A percentile compares a stretch with the other conserved stretches of the same genome.
Evolutionary conservation across 139 green algal species (phyloP).

Genomic region (Chlorella ohadii): DNA sequence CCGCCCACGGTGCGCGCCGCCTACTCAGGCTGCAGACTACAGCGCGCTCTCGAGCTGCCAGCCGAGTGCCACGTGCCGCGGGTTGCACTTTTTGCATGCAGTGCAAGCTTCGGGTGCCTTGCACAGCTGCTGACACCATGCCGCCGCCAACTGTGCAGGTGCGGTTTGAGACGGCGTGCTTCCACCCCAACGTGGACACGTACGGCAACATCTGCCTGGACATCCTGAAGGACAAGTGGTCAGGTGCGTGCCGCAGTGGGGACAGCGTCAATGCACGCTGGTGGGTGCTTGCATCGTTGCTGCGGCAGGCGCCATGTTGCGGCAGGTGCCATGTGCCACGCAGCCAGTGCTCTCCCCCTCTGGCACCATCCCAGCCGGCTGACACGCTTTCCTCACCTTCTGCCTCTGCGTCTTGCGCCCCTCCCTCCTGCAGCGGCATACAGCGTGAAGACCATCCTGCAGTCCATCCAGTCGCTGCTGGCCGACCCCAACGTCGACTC

Average conservation of each 20-base stretch:
- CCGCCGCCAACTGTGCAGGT: too few relatives aligned
- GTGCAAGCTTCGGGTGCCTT: too few relatives aligned
- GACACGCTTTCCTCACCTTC: neutral
- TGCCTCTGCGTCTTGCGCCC: neutral
- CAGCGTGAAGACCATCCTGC: constrained; percentile 78
- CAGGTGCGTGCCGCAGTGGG: constrained; percentile 13
- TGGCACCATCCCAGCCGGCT: too few relatives aligned
- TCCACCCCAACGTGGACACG: constrained; percentile 87
- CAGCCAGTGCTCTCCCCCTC: neutral
- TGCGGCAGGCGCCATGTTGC: too few relatives aligned
- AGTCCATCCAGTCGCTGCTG: constrained; percentile 82
- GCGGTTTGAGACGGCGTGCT: constrained; percentile 82
- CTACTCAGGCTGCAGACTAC: too few relatives aligned
- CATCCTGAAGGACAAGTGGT: constrained; percentile 87
- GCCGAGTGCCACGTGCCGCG: too few relatives aligned
- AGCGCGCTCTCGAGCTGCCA: too few relatives aligned
- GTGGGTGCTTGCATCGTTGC: too few relatives aligned
- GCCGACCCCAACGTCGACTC: constrained; percentile 86
- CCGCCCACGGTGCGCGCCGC: constrained; percentile 64
- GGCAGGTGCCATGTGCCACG: too few relatives aligned
- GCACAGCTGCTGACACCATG: too few relatives aligned
- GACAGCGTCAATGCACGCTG: too few relatives aligned
- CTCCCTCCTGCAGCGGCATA: constrained; percentile 57
- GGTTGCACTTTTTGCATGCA: too few relatives aligned
- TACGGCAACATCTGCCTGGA: constrained; percentile 89